These are phyloP conservation scores for Prillingera fragicola DNA, from an alignment of 1,284 basidiomycete genomes.

Conservation along the genomic window DNA sequence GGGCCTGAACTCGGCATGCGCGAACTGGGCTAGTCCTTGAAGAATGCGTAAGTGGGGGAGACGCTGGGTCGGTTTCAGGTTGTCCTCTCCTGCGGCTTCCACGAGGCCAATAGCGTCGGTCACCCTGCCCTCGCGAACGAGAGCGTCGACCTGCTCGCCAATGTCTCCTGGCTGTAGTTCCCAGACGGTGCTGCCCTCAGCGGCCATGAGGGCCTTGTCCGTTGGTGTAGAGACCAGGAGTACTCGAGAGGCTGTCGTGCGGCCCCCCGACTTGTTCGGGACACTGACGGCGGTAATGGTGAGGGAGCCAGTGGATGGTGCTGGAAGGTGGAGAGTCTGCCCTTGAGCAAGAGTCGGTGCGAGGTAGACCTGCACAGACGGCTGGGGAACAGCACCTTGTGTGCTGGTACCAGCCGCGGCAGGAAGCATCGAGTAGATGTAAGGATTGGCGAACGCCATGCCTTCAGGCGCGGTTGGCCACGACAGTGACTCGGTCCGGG, in stretches of 20 bases:
- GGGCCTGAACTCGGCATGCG: constrained; percentile 42
- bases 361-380: constrained; percentile 71
- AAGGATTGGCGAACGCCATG: constrained; percentile 71
- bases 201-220: constrained; percentile 58
- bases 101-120: constrained; percentile 75
- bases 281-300: constrained; percentile 11
- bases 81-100: constrained; percentile 57
- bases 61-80: constrained; percentile 58
- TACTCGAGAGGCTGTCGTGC: constrained; percentile 4
- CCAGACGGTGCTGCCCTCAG: constrained; percentile 74
- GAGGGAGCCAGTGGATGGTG: constrained; percentile 24
- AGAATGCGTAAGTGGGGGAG: constrained; percentile 60
- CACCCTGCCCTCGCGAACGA: constrained; percentile 67
- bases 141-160: constrained; percentile 76
- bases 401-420: constrained; percentile 24
- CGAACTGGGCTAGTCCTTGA: constrained; percentile 72
- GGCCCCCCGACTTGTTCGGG: not conserved
- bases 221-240: constrained; percentile 67
- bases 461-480: constrained; percentile 81
- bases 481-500: constrained; percentile 58
- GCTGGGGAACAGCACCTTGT: constrained; percentile 50
- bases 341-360: constrained; percentile 62
- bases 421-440: constrained; percentile 73
- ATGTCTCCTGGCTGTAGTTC: constrained; percentile 65
- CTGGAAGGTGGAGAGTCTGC: constrained; percentile 63